A percentile compares a stretch with the other conserved stretches of the same genome.
phyloP scores from a whole-genome alignment of 1,284 basidiomycete species.

The Sutorius eximius region DNA sequence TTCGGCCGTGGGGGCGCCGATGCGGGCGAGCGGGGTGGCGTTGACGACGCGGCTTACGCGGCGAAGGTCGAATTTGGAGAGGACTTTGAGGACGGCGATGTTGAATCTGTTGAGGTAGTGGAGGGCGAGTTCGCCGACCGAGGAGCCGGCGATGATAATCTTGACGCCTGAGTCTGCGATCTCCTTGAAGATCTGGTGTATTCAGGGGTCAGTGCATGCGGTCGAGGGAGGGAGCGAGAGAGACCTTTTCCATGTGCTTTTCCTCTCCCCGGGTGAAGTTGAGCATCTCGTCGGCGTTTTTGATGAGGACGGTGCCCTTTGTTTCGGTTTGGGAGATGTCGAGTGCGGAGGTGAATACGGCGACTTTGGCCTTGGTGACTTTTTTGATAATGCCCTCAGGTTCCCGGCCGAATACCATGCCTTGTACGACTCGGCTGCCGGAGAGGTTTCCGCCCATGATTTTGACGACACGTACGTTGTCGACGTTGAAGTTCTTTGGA shows the following conservation, averaged over 20 bases:
- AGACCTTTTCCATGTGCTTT: slow-evolving; percentile 89
- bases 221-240: neutral
- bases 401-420: slow-evolving; percentile 98
- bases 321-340: slow-evolving; percentile 98
- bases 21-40: slow-evolving; percentile 92
- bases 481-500: slow-evolving; percentile 92
- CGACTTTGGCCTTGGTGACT: slow-evolving; percentile 82
- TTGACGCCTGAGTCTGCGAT: slow-evolving; percentile 95
- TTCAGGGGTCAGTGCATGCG: neutral
- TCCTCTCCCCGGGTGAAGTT: slow-evolving; percentile 97
- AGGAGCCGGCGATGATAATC: slow-evolving; percentile 90
- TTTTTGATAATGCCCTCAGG: slow-evolving; percentile 90
- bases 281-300: slow-evolving; percentile 95
- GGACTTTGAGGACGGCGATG: slow-evolving; percentile 95
- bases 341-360: slow-evolving; percentile 90
- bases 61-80: slow-evolving; percentile 97
- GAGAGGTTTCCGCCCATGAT: slow-evolving; percentile 92
- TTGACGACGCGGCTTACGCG: slow-evolving; percentile 93
- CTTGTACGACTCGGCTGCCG: slow-evolving; percentile 86
- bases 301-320: slow-evolving; percentile 96
- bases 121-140: slow-evolving; percentile 92
- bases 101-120: slow-evolving; percentile 95
- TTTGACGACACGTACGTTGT: slow-evolving; percentile 98
- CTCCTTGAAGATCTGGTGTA: slow-evolving; percentile 88
- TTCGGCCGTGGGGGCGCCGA: slow-evolving; percentile 95